A percentile compares a stretch with the other conserved stretches of the same genome.
Evolutionary conservation across 306 rosid genomes (phyloP).

Genomic region (Neltuma alba): DNA sequence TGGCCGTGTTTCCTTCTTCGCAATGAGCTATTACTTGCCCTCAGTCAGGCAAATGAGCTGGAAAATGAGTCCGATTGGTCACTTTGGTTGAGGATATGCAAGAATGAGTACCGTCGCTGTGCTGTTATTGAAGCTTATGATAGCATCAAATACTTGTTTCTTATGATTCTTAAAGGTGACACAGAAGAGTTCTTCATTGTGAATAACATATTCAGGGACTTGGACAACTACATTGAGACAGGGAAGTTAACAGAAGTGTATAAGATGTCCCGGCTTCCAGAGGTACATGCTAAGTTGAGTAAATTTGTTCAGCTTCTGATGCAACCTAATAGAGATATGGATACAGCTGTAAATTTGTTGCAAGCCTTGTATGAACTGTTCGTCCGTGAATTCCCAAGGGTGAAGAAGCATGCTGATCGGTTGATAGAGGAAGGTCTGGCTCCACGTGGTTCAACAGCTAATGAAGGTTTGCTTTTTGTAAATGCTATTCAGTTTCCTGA

Average conservation of each 20-base stretch:
- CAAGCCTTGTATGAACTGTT: constrained; percentile 84
- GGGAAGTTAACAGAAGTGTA: constrained; percentile 46
- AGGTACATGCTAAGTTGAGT: constrained; percentile 69
- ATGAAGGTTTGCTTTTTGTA: constrained; percentile 74
- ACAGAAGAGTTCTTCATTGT: constrained; percentile 64
- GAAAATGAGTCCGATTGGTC: constrained; percentile 49
- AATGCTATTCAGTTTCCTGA: constrained; percentile 69
- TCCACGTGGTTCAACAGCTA: constrained; percentile 38
- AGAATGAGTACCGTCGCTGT: constrained; percentile 86
- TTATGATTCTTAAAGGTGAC: constrained; percentile 47
- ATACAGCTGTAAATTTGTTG: constrained; percentile 63
- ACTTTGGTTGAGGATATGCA: constrained; percentile 86
- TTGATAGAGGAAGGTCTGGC: constrained; percentile 72
- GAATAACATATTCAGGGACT: constrained; percentile 48
- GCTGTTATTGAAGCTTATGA: constrained; percentile 90
- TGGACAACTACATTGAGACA: constrained; percentile 49
- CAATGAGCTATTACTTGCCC: constrained; percentile 86
- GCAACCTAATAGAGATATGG: constrained; percentile 49
- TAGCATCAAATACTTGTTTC: constrained; percentile 65
- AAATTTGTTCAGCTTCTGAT: constrained; percentile 64
- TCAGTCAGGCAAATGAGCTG: constrained; percentile 77
- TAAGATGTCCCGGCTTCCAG: constrained; percentile 59
- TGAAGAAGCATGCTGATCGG: constrained; percentile 48
- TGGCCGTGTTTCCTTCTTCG: constrained; percentile 87
- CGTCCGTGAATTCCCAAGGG: constrained; percentile 69